phyloP scores from a whole-genome alignment of 2,329 filamentous ascomycete species.

The Fusarium odoratissimum region DNA sequence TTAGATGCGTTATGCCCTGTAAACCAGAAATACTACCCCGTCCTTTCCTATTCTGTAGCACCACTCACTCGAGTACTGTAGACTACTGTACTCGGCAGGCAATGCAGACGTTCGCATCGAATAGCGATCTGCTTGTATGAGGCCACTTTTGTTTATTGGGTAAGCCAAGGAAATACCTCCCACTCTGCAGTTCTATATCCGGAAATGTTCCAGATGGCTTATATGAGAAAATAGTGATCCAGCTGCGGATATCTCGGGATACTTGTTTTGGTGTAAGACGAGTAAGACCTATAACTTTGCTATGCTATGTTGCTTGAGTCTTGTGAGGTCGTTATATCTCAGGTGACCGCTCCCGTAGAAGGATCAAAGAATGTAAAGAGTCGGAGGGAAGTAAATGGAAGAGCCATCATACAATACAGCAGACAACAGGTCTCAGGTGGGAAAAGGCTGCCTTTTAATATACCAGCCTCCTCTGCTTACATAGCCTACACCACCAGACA shows the following conservation, averaged over 20 bases:
- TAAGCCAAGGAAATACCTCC: slow-evolving; percentile 13
- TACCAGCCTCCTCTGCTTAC: slow-evolving; percentile 17
- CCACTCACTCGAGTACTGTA: background rate
- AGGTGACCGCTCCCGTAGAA: slow-evolving; percentile 32
- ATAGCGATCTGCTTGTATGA: slow-evolving; percentile 32
- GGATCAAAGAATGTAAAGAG: slow-evolving; percentile 13
- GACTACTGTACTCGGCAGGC: background rate
- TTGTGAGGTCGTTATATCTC: slow-evolving; percentile 25
- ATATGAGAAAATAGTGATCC: slow-evolving; percentile 28
- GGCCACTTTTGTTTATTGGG: slow-evolving; percentile 20
- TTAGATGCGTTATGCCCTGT: background rate
- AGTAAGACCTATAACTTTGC: slow-evolving; percentile 9
- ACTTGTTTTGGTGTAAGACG: slow-evolving; percentile 28
- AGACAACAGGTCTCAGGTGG: slow-evolving; percentile 6
- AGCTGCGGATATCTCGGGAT: slow-evolving; percentile 27
- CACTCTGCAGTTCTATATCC: slow-evolving; percentile 21
- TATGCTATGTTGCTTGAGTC: slow-evolving; percentile 1
- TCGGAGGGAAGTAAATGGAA: slow-evolving; percentile 13
- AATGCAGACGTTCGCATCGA: slow-evolving; percentile 40
- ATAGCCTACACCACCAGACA: slow-evolving; percentile 22
- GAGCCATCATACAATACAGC: slow-evolving; percentile 26
- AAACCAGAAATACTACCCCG: slow-evolving; percentile 23
- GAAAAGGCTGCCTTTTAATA: slow-evolving; percentile 27
- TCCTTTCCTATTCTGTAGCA: slow-evolving; percentile 25
- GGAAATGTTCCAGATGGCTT: slow-evolving; percentile 25